Base-by-base conservation (phyloP, 169 alveolate genomes). In the Neospora caninum region DNA sequence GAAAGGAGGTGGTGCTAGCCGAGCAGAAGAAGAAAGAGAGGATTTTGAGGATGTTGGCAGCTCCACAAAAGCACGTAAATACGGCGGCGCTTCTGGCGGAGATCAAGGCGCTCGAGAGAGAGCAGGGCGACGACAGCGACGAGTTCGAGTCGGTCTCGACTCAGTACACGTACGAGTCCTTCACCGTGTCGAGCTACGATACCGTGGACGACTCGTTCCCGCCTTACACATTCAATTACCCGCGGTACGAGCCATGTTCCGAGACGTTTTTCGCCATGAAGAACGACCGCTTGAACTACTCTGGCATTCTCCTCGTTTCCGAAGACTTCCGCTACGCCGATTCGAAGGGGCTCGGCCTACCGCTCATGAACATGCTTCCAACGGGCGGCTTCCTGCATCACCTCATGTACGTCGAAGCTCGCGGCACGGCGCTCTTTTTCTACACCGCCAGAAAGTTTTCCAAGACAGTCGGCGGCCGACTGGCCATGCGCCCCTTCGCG, bases 121-220 rank as follows among this genome's bases (percentile, higher is more conserved):
- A 82, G 27, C 54, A 27, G 36, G 89, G 25, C n/a, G 20, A 20
- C 13, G 86, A 82, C 0, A 41, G 38, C 36, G 89, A 82, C 38
- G 89, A 82, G 36, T 41, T 82, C 41, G 67, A 82, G 41, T 82
- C 89, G 41, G 67, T 41, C 20, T 22, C 89, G 53, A 82, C 89
- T 4, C 43, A 82, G 67, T 82, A 82, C 89, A 82, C 89, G 2
- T 82, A 41, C 38, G 54, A 41, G 67, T 18, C 89, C 7, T 13
- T 82, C 2, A 38, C 64, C 10, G 41, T 82, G 58, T 82, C 89
- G 34, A 82, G 69, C 89, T 82, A 82, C 67, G 89, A 42, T 29
- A 31, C 89, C 34, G 67, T 38, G n/a, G 43, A 78, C 9, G 45
- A n/a, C 49, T 0, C 86, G n/a, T 78, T 78, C 42, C 86, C 86